phyloP scores from a whole-genome alignment of 176 grass and related monocot species.

The Avena sativa region DNA sequence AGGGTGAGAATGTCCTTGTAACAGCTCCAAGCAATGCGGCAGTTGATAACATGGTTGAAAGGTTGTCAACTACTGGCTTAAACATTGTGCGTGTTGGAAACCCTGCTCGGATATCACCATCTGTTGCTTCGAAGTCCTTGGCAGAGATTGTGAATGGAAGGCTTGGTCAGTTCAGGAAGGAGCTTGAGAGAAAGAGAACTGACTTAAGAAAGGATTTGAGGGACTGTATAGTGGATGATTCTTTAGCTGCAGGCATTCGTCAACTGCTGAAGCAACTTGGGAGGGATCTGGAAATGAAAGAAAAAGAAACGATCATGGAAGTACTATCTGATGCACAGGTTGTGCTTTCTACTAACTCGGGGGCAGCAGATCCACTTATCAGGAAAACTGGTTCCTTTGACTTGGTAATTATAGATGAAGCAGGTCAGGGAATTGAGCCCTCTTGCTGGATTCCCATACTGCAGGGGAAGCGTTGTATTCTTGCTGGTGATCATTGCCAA shows the following conservation, averaged over 20 bases:
- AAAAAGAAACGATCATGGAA: slow-evolving; percentile 88
- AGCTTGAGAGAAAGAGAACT: slow-evolving; percentile 89
- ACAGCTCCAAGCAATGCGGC: slow-evolving; percentile 86
- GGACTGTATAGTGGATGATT: slow-evolving; percentile 88
- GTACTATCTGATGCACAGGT: slow-evolving; percentile 77
- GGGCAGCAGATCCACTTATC: slow-evolving; percentile 83
- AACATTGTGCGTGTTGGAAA: slow-evolving; percentile 95
- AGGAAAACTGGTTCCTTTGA: slow-evolving; percentile 74
- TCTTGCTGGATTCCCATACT: slow-evolving; percentile 95
- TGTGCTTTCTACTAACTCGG: slow-evolving; percentile 84
- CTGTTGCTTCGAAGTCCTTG: slow-evolving; percentile 83
- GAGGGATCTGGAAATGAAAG: slow-evolving; percentile 83
- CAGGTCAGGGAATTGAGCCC: slow-evolving; percentile 86
- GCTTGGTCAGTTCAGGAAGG: slow-evolving; percentile 78
- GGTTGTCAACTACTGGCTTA: slow-evolving; percentile 61
- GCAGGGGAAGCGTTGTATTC: slow-evolving; percentile 88
- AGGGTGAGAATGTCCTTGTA: slow-evolving; percentile 86
- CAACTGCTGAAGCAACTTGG: slow-evolving; percentile 94
- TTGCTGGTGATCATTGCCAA: slow-evolving; percentile 86
- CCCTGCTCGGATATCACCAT: slow-evolving; percentile 78
- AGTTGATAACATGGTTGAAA: slow-evolving; percentile 94
- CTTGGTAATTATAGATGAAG: slow-evolving; percentile 94
- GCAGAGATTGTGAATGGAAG: slow-evolving; percentile 73
- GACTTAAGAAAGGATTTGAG: slow-evolving; percentile 94
- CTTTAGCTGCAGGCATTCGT: slow-evolving; percentile 88